Percentiles rank a stretch among this genome's conserved stretches.
Evolutionary conservation across 805 yeast species (phyloP).

Genomic region (Suhomyces xylopsoci): DNA sequence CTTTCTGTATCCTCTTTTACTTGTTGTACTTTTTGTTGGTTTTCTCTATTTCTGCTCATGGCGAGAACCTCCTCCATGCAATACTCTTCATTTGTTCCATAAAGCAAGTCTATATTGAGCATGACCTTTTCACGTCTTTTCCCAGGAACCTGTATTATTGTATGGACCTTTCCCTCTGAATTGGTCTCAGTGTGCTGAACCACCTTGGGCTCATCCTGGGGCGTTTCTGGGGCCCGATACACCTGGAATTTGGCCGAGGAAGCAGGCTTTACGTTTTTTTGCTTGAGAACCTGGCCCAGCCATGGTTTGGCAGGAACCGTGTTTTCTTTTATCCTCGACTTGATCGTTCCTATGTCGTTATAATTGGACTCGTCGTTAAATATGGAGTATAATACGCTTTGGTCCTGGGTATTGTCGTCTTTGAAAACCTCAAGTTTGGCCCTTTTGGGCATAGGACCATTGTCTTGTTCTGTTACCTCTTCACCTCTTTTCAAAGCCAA

Average conservation of each 20-base stretch:
- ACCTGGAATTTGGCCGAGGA: conserved; percentile 28
- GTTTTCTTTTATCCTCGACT: conserved; percentile 63
- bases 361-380: conserved; percentile 30
- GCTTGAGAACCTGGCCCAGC: conserved; percentile 59
- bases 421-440: conserved; percentile 40
- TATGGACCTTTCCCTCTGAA: conserved; percentile 37
- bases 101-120: conserved; percentile 57
- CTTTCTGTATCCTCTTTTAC: too few relatives aligned
- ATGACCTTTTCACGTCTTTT: conserved; percentile 58
- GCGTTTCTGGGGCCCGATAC: conserved; percentile 19
- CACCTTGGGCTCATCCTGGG: conserved; percentile 3
- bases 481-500: conserved; percentile 39
- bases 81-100: conserved; percentile 49
- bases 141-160: conserved; percentile 53
- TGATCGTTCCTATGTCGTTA: conserved; percentile 49
- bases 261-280: conserved; percentile 24
- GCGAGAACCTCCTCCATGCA: conserved; percentile 68
- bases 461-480: conserved; percentile 10
- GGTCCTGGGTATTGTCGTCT: conserved; percentile 23
- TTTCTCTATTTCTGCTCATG: conserved; percentile 29
- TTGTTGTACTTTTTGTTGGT: too few relatives aligned
- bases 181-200: conserved; percentile 6
- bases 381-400: conserved; percentile 18
- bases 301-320: conserved; percentile 51
- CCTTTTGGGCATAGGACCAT: conserved; percentile 12